phyloP scores from a whole-genome alignment of 345 rosid genomes.

The Geranium rotundifolium region DNA sequence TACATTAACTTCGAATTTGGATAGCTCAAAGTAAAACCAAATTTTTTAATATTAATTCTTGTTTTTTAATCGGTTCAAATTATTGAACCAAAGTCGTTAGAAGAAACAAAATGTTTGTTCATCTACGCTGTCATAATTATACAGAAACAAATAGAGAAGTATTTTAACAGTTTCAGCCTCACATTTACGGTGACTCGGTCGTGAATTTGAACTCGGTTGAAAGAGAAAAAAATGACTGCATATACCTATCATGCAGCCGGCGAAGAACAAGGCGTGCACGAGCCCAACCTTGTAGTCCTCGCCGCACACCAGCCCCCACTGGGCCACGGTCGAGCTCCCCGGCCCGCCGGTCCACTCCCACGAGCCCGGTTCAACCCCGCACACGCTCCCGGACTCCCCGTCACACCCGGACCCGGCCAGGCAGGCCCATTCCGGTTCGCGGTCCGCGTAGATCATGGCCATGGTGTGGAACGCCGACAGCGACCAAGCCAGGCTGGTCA shows the following conservation, averaged over 20 bases:
- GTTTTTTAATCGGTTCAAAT: too few species aligned
- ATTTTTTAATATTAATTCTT: too few species aligned
- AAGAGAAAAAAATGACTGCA: slow-evolving; percentile 7
- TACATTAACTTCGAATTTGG: too few species aligned
- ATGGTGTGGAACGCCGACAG: slow-evolving; percentile 85
- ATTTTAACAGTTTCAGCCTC: too few species aligned
- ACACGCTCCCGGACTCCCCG: slow-evolving; percentile 24
- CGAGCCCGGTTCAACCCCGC: slow-evolving; percentile 45
- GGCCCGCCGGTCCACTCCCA: slow-evolving; percentile 63
- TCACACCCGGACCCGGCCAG: slow-evolving; percentile 28
- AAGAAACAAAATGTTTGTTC: too few species aligned
- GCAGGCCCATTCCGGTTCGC: slow-evolving; percentile 54
- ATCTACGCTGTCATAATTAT: too few species aligned
- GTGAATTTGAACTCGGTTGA: too few species aligned
- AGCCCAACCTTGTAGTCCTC: slow-evolving; percentile 73
- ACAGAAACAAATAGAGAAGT: too few species aligned
- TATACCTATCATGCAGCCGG: slow-evolving; percentile 97
- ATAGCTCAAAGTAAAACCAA: too few species aligned
- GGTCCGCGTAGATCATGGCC: slow-evolving; percentile 92
- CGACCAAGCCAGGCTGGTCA: slow-evolving; percentile 82
- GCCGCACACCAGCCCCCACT: slow-evolving; percentile 77
- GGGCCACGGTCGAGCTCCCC: slow-evolving; percentile 69
- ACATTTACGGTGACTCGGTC: too few species aligned
- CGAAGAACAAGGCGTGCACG: slow-evolving; percentile 76
- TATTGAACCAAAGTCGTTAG: too few species aligned